Conservation (phyloP, 2,329 filamentous ascomycete genomes). For the Sclerotinia minor region DNA sequence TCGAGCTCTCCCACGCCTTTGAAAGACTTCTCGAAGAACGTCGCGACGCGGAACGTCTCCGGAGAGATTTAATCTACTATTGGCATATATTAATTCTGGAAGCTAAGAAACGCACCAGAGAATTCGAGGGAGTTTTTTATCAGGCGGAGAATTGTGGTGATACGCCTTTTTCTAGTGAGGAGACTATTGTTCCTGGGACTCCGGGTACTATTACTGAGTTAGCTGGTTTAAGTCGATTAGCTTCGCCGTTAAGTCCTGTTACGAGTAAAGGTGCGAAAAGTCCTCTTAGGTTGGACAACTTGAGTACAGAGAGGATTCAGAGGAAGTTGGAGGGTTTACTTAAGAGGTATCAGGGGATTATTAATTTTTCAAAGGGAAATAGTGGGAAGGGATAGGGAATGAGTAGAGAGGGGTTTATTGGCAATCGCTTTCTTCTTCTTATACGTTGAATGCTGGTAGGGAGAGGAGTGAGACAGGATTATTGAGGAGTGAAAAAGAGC, state of each 20-base stretch:
- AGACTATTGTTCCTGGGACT: constrained; percentile 14
- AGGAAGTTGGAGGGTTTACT: constrained; percentile 1
- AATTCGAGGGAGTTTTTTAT: not conserved
- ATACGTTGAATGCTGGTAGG: not conserved
- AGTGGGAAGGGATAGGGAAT: not conserved
- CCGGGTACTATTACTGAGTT: not conserved
- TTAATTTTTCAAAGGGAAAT: not conserved
- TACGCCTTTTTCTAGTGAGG: constrained; percentile 17
- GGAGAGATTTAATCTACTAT: constrained; percentile 11
- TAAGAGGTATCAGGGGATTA: constrained; percentile 8
- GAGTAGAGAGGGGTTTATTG: constrained; percentile 20
- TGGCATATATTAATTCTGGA: constrained; percentile 18
- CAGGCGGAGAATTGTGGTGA: constrained; percentile 11
- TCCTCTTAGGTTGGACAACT: not conserved
- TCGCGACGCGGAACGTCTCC: constrained; percentile 7
- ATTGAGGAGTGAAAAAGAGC: constrained; percentile 11
- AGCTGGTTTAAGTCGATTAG: not conserved
- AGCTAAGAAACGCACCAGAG: not conserved
- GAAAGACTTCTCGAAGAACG: constrained; percentile 22
- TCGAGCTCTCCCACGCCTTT: constrained; percentile 21
- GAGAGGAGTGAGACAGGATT: constrained; percentile 2
- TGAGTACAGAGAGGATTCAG: not conserved
- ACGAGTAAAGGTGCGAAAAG: not conserved
- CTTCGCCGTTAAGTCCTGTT: not conserved
- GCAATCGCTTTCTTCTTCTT: constrained; percentile 15